Base-by-base conservation (phyloP, 73 alveolate species). In the Strombidium stylifer region DNA sequence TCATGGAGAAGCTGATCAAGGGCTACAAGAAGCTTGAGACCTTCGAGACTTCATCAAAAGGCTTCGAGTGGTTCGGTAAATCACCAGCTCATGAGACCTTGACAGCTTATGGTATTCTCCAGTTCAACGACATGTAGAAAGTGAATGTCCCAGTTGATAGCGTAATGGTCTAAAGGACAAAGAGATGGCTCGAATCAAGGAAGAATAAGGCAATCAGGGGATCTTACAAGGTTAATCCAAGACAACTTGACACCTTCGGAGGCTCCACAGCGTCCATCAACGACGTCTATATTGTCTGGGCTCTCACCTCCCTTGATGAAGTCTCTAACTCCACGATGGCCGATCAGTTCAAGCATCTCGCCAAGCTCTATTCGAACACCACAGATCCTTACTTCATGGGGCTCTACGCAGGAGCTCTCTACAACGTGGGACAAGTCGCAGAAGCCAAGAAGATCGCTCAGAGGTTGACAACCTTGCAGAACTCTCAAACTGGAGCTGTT, bases 81-180 rank as follows among this genome's bases (percentile, higher is more conserved):
- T 19, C 24, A 7, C 89, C 89, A 19, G 89, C 70, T 10, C 89
- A 78, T 69, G 89, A 78, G 36, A 72, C 83, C 21, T 61, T 78
- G 8, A 51, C 89, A 12, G 89, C 89, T 7, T 78, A 67, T 46
- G 89, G 89, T 18, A 44, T 78, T 2, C 31, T 67, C 80, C 56
- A 78, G 54, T 78, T 78, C 75, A n/a, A 46, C 16, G 83, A 78
- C 19, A 78, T 78, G 89, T 46, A 67, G 56, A 60, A 57, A 39
- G 73, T 55, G 20, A 36, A 77, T 1, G 48, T 26, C 12, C 2
- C 3, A 30, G 75, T 73, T 34, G 61, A 60, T 23, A 35, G 18
- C 0, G 27, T 24, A 0, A 73, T 73, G 86, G 18, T 69, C 14
- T 8, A 12, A 5, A 54, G 73, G 42, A 64, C 35, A 1, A 19